Base-by-base conservation (phyloP, 805 yeast genomes). In the Kuraishia molischiana region DNA sequence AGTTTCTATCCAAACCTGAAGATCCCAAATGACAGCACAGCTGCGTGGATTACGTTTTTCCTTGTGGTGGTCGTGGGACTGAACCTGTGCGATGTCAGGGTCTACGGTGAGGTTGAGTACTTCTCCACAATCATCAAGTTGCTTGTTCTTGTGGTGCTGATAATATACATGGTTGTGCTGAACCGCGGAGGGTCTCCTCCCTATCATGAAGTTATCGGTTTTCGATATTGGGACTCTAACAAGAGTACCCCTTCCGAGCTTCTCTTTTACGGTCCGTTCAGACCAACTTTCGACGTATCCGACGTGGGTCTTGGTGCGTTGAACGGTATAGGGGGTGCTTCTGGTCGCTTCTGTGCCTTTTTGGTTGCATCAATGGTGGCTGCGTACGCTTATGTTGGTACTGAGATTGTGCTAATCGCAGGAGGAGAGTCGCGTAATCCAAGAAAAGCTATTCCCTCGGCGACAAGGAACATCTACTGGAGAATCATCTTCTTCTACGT, bases 391-490 rank as follows among this genome's bases (percentile, higher is more conserved):
- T 85, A 79, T 50, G 75, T 82, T 35, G 95, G 95, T 0, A 81
- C 87, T 1, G 95, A 85, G 47, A 77, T 80, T 53, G 89, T 85
- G 10, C 77, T 84, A 44, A 74, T 84, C 38, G 90, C 92, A 2
- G 86, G 90, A 5, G 84, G 89, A 54, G 95, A 85, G 54, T 83
- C 89, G n/a, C 66, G 79, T 42, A 79, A 82, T 45, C 95, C 95
- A 4, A 64, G 92, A 45, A 74, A 69, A 43, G 77, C 90, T 0
- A 64, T 85, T 14, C 94, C 94, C 1, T 68, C 78, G 9, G 90
- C 92, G 1, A 82, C 89, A 2, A 77, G 69, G 46, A 66, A 81
- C 47, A 85, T 83, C 2, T 82, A 83, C 52, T 79, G 83, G 69
- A 64, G 89, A 48, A 72, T 85, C 28, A 48, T 79, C 4, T 38